A percentile compares a stretch with the other conserved stretches of the same genome.
These are phyloP conservation scores for Phaeomoniella chlamydospora DNA, from an alignment of 2,329 filamentous ascomycete species.

Conservation along the genomic window DNA sequence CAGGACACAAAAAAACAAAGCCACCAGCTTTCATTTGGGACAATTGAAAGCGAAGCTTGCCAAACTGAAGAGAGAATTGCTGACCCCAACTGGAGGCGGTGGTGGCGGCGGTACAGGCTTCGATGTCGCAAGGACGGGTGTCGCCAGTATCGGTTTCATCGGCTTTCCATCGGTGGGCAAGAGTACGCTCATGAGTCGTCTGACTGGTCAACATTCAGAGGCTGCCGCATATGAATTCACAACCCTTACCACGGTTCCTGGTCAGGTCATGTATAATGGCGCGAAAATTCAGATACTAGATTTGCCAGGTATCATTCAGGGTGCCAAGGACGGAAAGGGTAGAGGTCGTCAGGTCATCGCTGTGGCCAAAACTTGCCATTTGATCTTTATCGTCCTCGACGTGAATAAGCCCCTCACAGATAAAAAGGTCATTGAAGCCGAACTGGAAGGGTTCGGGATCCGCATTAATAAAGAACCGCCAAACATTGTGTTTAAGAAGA, in stretches of 20 bases:
- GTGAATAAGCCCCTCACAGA: constrained; percentile 97
- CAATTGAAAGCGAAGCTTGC: constrained; percentile 97
- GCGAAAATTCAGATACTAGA: constrained; percentile 97
- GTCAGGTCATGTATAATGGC: constrained; percentile 91
- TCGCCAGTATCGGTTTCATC: constrained; percentile 93
- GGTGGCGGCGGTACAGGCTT: constrained; percentile 82
- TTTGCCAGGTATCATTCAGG: constrained; percentile 95
- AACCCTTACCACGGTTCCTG: constrained; percentile 90
- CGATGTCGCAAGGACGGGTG: constrained; percentile 94
- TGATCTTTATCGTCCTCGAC: constrained; percentile 97
- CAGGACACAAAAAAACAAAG: constrained; percentile 94
- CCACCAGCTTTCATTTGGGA: constrained; percentile 79
- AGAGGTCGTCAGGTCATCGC: constrained; percentile 97
- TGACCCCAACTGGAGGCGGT: constrained; percentile 66
- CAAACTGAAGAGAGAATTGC: constrained; percentile 89
- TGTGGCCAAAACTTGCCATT: constrained; percentile 93
- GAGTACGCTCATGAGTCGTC: constrained; percentile 86
- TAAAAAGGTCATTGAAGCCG: constrained; percentile 87
- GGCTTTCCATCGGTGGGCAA: constrained; percentile 97
- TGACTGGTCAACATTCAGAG: constrained; percentile 96
- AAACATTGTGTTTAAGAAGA: constrained; percentile 99
- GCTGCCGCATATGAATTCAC: constrained; percentile 97
- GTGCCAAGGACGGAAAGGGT: constrained; percentile 95
- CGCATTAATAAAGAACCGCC: constrained; percentile 93
- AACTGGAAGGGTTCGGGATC: constrained; percentile 94